Percentiles rank a stretch among this genome's conserved stretches.
Conservation (phyloP, 306 rosid species). For the Cicer cuneatum region DNA sequence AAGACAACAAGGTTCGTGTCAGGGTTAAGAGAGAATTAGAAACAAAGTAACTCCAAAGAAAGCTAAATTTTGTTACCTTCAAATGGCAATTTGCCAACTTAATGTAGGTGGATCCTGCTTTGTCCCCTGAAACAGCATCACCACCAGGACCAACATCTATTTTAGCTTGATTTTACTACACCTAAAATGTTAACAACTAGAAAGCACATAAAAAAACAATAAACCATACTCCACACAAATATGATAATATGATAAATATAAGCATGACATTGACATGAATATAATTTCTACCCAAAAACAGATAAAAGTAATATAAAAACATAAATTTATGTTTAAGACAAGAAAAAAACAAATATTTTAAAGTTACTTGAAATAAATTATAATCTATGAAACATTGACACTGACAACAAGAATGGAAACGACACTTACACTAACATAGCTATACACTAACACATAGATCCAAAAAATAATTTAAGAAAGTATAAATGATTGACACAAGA, state of each 20-base stretch:
- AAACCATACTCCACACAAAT: not conserved
- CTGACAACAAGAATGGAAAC: too few species aligned
- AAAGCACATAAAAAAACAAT: not conserved
- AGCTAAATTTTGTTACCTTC: slow-evolving; percentile 57
- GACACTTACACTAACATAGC: too few species aligned
- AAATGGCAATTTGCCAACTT: slow-evolving; percentile 87
- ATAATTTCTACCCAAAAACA: not conserved
- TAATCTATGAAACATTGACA: too few species aligned
- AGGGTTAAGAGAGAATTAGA: not conserved
- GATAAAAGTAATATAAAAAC: too few species aligned
- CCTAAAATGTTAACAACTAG: not conserved
- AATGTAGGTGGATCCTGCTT: slow-evolving; percentile 78
- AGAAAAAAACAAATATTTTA: not conserved
- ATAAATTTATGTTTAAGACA: not conserved
- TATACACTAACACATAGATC: too few species aligned
- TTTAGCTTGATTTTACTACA: slow-evolving; percentile 15
- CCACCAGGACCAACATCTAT: slow-evolving; percentile 27
- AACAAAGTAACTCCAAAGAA: not conserved
- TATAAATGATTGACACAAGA: too few species aligned
- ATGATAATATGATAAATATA: not conserved
- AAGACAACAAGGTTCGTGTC: slow-evolving; percentile 28
- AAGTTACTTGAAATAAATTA: not conserved
- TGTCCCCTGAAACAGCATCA: slow-evolving; percentile 72
- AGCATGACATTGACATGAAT: not conserved
- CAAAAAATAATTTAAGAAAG: too few species aligned